Evolutionary conservation across 768 basidiomycete genomes (phyloP).

Genomic region (Boletus bicolor): DNA sequence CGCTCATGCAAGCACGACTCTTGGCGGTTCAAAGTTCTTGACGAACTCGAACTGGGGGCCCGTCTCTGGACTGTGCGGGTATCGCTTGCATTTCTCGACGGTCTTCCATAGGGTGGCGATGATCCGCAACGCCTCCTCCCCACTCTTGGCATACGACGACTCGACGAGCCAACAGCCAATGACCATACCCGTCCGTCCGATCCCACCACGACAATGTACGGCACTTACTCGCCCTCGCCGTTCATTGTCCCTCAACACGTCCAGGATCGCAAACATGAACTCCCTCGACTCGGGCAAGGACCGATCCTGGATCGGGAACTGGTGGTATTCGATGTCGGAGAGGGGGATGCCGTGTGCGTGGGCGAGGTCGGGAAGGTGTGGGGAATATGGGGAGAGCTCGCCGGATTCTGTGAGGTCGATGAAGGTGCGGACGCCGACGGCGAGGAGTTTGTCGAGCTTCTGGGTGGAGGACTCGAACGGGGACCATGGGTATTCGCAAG

Average conservation of each 20-base stretch:
- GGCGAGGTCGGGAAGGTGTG: constrained; percentile 53
- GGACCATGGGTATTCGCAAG: constrained; percentile 80
- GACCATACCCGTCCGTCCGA: constrained; percentile 62
- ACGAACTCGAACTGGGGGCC: constrained; percentile 78
- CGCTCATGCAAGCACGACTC: constrained; percentile 19
- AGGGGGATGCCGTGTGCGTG: constrained; percentile 53
- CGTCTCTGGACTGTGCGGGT: constrained; percentile 76
- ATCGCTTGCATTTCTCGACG: constrained; percentile 75
- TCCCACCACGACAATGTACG: constrained; percentile 78
- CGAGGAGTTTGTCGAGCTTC: constrained; percentile 71
- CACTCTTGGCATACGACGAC: constrained; percentile 56
- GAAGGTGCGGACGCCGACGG: constrained; percentile 73
- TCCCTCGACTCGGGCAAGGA: constrained; percentile 58
- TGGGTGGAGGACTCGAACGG: constrained; percentile 53
- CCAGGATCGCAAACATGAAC: constrained; percentile 57
- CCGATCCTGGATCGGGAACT: constrained; percentile 76
- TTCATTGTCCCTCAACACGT: constrained; percentile 59
- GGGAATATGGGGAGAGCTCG: constrained; percentile 66
- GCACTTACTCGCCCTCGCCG: constrained; percentile 57
- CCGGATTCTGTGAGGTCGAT: constrained; percentile 83
- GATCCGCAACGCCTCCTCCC: constrained; percentile 59
- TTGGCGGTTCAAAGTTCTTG: constrained; percentile 44
- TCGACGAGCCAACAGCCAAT: constrained; percentile 78
- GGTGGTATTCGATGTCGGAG: constrained; percentile 64
- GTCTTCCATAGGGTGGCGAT: constrained; percentile 69